Evolutionary conservation across 768 basidiomycete genomes (phyloP).

Genomic region (Pholiota microspora): DNA sequence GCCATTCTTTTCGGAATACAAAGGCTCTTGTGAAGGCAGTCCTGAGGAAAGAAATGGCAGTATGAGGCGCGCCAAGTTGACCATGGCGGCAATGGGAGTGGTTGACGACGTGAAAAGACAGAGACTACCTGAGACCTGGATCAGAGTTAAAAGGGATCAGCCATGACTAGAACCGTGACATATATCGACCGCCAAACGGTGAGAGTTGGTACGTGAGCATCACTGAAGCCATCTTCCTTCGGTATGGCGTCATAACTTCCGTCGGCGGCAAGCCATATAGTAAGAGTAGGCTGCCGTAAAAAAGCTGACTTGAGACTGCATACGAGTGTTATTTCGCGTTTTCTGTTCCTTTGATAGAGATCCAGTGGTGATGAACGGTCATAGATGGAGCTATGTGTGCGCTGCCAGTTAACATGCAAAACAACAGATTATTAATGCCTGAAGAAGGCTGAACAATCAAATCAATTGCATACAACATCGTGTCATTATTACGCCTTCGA

Average conservation of each 20-base stretch:
- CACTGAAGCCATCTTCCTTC: constrained; percentile 16
- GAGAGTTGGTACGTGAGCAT: constrained; percentile 11
- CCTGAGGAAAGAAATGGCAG: constrained; percentile 14
- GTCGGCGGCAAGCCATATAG: not conserved
- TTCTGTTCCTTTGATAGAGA: not conserved
- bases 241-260: constrained; percentile 7
- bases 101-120: not conserved
- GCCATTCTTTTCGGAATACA: constrained; percentile 9
- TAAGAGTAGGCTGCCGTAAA: not conserved
- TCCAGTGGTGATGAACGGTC: not conserved
- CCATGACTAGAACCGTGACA: not conserved
- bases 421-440: constrained; percentile 12
- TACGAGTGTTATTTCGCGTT: not conserved
- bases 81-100: constrained; percentile 18
- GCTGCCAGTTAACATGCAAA: not conserved
- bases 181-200: not conserved
- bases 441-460: constrained; percentile 8
- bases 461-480: constrained; percentile 11
- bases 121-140: not conserved
- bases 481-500: constrained; percentile 52
- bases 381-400: not conserved
- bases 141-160: not conserved
- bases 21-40: constrained; percentile 17
- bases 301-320: not conserved
- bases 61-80: constrained; percentile 21